A percentile compares a stretch with the other conserved stretches of the same genome.
These are phyloP conservation scores for Boletus vermiculosoides DNA, from an alignment of 768 basidiomycete species.

Conservation along the genomic window DNA sequence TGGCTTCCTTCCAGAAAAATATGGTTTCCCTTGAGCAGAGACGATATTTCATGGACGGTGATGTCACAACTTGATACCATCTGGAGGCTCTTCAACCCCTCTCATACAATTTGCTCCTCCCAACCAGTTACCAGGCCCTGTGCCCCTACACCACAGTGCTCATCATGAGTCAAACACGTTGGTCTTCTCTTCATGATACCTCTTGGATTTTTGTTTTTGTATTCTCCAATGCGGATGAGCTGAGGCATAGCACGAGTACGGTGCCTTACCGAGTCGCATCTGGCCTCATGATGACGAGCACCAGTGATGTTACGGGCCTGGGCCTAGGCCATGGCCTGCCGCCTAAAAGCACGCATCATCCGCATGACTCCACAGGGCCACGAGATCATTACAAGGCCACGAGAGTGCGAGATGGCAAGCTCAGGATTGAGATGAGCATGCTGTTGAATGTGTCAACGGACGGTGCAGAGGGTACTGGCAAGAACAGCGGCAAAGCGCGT, in stretches of 20 bases:
- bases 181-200: background rate
- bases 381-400: background rate
- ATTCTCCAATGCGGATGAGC: background rate
- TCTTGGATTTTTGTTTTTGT: background rate
- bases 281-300: background rate
- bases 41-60: background rate
- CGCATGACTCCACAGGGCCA: background rate
- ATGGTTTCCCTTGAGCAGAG: background rate
- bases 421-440: background rate
- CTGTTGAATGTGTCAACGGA: background rate
- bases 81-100: background rate
- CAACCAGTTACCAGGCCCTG: background rate
- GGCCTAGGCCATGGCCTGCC: background rate
- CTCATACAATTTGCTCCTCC: background rate
- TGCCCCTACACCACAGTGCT: background rate
- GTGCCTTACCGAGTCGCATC: background rate
- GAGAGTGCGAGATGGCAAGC: background rate
- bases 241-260: background rate
- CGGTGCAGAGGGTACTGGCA: background rate
- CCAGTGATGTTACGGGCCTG: background rate
- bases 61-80: background rate
- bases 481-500: background rate
- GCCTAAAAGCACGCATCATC: background rate
- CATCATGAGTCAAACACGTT: background rate
- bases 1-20: background rate